Evolutionary conservation across 192 early-diverging fungal genomes (phyloP), one percentile per base, ranked within the genome.

Genomic region (Linnemannia zychae): DNA sequence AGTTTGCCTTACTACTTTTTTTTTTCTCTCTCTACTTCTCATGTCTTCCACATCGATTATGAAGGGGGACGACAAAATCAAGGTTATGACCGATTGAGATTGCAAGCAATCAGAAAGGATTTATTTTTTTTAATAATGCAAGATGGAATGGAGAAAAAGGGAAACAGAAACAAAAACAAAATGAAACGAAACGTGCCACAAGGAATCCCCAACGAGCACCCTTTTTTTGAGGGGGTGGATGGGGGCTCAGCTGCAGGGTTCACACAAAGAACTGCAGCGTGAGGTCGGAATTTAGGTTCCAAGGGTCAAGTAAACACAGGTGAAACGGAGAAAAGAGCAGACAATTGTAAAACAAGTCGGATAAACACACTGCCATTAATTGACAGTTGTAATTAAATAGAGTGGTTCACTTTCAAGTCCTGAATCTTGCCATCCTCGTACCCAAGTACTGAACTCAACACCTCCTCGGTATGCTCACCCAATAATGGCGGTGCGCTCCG

Each of bases 381-480:
- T 74, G 1, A 17, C 52, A 37, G 22, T 12, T 82, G 46, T 44
- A 44, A 44, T 44, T 44, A 86, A 69, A 93, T 80, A 18, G 84
- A 88, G 24, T 81, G 74, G 28, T 87, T 72, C n/a, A 18, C 72
- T 52, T 75, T 81, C 57, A 93, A 76, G 18, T 53, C 33, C 13
- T 87, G 86, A 44, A 98, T 91, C 69, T 94, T 91, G 7, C 84
- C 50, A 22, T 91, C 77, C 0, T 74, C 75, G 80, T 97, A 97
- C 6, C 92, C 92, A 31, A 97, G 87, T 4, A 96, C 79, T 0
- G 84, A 74, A 13, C 70, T 71, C 71, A 99, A 84, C 16, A 99
- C 92, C 46, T 95, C 91, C 33, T 89, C 86, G 4, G 97, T 98
- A 87, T 99, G 98, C 78, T 98, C 93, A 34, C 97, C 98, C 37